Conservation (phyloP, 164 flowering plant species). For the Magnolia changhungtana region DNA sequence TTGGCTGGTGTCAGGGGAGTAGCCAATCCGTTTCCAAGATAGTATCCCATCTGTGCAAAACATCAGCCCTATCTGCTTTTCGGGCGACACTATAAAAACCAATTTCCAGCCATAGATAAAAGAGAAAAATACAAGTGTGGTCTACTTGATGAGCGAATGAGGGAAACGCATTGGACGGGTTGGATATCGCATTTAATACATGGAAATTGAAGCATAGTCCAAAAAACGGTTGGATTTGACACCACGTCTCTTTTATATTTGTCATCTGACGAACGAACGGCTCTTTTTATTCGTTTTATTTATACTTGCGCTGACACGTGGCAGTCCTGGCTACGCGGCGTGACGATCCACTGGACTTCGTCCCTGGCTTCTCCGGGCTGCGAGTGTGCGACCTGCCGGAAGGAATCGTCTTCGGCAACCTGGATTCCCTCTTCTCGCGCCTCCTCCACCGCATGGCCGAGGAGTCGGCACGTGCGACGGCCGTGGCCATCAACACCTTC, state of each 20-base stretch:
- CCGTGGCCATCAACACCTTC: slow-evolving; percentile 43
- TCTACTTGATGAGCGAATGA: too few species aligned
- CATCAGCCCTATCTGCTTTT: too few species aligned
- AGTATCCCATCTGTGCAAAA: too few species aligned
- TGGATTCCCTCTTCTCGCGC: slow-evolving; percentile 30
- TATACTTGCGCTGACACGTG: background rate
- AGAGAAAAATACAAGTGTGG: too few species aligned
- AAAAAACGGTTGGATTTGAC: background rate
- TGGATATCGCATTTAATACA: too few species aligned
- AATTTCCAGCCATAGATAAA: too few species aligned
- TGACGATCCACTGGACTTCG: slow-evolving; percentile 15
- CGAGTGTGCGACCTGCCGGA: slow-evolving; percentile 40
- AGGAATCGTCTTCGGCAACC: slow-evolving; percentile 32
- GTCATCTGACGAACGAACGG: background rate
- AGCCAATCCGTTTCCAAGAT: too few species aligned
- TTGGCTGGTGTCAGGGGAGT: too few species aligned
- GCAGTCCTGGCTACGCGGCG: background rate
- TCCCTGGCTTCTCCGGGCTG: slow-evolving; percentile 36
- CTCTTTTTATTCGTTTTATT: background rate
- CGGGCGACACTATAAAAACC: too few species aligned
- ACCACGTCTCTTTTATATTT: background rate
- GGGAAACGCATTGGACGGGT: too few species aligned
- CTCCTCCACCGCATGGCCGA: slow-evolving; percentile 41
- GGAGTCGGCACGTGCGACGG: slow-evolving; percentile 34
- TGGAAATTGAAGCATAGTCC: background rate